Percentiles rank a stretch among this genome's conserved stretches.
Evolutionary conservation across 2,329 filamentous ascomycete genomes (phyloP).

Genomic region (Drechslera avenae): DNA sequence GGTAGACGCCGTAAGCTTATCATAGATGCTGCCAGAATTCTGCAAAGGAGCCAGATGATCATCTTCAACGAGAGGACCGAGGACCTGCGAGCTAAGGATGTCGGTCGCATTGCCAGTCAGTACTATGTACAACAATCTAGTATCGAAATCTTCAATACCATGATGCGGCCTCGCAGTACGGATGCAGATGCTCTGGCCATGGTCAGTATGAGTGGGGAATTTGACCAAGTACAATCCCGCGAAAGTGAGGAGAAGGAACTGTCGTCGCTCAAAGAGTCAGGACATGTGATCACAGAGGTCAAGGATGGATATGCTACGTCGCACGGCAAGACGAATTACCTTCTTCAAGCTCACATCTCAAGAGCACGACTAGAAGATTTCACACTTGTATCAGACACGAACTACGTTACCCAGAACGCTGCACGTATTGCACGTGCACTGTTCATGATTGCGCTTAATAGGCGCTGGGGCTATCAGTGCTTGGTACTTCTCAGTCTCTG

Average conservation of each 20-base stretch:
- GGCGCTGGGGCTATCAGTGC: constrained; percentile 95
- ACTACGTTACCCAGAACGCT: constrained; percentile 94
- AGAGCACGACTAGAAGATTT: constrained; percentile 89
- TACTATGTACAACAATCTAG: constrained; percentile 94
- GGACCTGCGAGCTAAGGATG: constrained; percentile 90
- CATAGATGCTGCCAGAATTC: constrained; percentile 81
- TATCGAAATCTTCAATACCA: constrained; percentile 92
- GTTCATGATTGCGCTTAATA: constrained; percentile 96
- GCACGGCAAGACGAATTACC: constrained; percentile 92
- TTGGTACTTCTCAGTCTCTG: constrained; percentile 87
- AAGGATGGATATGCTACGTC: constrained; percentile 69
- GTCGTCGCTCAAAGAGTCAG: constrained; percentile 70
- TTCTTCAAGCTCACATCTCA: constrained; percentile 93
- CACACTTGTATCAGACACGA: constrained; percentile 86
- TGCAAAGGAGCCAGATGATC: constrained; percentile 97
- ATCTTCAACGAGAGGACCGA: constrained; percentile 96
- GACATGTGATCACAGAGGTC: constrained; percentile 73
- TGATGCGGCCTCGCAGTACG: constrained; percentile 85
- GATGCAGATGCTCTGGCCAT: constrained; percentile 94
- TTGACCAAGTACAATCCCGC: constrained; percentile 92
- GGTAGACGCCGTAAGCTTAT: constrained; percentile 83
- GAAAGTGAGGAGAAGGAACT: constrained; percentile 91
- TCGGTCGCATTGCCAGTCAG: constrained; percentile 95
- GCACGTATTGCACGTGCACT: constrained; percentile 91
- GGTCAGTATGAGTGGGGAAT: constrained; percentile 97